Conservation (phyloP, 176 grass and related monocot species). For the Aegilops longissima region DNA sequence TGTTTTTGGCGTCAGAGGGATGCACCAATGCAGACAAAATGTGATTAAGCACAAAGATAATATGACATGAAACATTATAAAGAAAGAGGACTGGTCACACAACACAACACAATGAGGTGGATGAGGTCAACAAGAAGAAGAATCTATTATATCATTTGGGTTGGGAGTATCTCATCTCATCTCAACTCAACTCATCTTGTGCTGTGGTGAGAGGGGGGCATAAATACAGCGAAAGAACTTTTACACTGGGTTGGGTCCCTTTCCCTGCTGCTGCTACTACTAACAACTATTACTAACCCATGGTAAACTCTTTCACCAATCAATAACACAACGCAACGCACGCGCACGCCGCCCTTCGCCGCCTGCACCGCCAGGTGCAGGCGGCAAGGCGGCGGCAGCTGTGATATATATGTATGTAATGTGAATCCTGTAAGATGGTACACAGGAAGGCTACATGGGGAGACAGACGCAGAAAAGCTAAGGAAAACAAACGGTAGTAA, state of each 20-base stretch:
- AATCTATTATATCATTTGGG: background rate
- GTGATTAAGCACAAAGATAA: too few species aligned
- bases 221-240: slow-evolving; percentile 59
- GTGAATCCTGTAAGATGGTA: slow-evolving; percentile 32
- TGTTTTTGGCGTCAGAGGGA: too few species aligned
- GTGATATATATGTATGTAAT: slow-evolving; percentile 24
- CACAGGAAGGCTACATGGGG: slow-evolving; percentile 29
- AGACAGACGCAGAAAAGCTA: slow-evolving; percentile 1
- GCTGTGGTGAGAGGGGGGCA: background rate
- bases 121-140: background rate
- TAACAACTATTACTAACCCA: slow-evolving; percentile 25
- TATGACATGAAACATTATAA: background rate
- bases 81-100: background rate
- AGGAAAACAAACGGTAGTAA: background rate
- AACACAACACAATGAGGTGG: background rate
- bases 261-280: background rate
- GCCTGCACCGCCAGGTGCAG: background rate
- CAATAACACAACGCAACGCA: slow-evolving; percentile 32
- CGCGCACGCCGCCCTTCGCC: slow-evolving; percentile 18
- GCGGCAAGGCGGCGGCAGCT: background rate
- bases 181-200: background rate
- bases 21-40: too few species aligned
- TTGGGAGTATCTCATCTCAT: background rate
- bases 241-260: slow-evolving; percentile 29
- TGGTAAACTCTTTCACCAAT: slow-evolving; percentile 41